Conservation (phyloP, 2,329 filamentous ascomycete species). For the Claviceps digitariae region DNA sequence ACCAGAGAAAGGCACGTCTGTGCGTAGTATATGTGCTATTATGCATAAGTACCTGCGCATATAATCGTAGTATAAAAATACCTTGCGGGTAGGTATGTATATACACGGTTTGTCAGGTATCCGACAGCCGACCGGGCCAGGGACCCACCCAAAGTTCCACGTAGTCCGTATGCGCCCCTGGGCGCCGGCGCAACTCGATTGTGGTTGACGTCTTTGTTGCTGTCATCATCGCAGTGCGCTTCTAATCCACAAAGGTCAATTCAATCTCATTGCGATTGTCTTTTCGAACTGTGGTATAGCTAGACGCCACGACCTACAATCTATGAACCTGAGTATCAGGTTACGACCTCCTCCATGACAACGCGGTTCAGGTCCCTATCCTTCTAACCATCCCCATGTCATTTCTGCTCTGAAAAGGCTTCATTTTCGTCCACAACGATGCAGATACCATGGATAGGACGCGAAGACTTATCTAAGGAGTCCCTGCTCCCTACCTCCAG, state of each 20-base stretch:
- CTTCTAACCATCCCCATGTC: slow-evolving; percentile 7
- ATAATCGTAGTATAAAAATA: too few species aligned
- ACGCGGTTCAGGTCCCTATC: slow-evolving; percentile 8
- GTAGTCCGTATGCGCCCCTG: slow-evolving; percentile 1
- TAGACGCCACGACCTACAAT: background rate
- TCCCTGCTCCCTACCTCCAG: slow-evolving; percentile 21
- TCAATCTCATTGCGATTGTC: background rate
- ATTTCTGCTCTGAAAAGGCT: slow-evolving; percentile 4
- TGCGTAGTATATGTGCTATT: too few species aligned
- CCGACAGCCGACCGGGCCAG: background rate
- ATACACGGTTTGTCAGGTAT: background rate
- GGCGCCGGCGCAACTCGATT: background rate
- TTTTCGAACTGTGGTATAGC: too few species aligned
- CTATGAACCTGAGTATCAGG: background rate
- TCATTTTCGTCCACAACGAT: slow-evolving; percentile 15
- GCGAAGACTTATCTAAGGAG: slow-evolving; percentile 17
- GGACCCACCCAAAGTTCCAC: slow-evolving; percentile 5
- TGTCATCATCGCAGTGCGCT: background rate
- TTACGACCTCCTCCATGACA: slow-evolving; percentile 1
- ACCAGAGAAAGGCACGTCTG: too few species aligned
- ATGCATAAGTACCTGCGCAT: too few species aligned
- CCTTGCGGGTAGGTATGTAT: too few species aligned
- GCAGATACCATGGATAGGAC: slow-evolving; percentile 25
- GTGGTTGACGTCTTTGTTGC: background rate
- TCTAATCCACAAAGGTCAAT: background rate